Evolutionary conservation across 2,329 filamentous ascomycete genomes (phyloP).

Genomic region (Fusarium transvaalense): DNA sequence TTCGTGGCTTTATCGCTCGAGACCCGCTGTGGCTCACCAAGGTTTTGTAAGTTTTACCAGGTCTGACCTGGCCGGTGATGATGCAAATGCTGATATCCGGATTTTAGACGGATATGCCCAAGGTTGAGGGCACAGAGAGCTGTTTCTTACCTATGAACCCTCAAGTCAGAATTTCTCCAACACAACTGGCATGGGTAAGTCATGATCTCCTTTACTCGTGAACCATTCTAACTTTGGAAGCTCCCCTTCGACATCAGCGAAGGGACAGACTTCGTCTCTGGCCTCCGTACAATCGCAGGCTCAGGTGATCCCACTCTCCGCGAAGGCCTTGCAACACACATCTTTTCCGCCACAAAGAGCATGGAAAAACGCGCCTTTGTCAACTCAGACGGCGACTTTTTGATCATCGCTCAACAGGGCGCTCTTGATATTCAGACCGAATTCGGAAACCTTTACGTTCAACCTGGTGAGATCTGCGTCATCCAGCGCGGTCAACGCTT

Average conservation of each 20-base stretch:
- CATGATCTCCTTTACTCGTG: accelerated
- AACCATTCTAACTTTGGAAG: background rate
- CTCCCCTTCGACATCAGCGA: conserved; percentile 58
- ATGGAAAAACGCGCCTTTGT: conserved; percentile 64
- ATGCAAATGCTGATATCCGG: background rate
- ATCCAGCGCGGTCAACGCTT: conserved; percentile 73
- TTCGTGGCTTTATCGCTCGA: conserved; percentile 49
- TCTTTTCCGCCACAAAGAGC: conserved; percentile 60
- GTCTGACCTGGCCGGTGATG: accelerated
- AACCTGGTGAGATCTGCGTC: conserved; percentile 75
- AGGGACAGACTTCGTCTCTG: conserved; percentile 47
- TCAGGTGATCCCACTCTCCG: conserved; percentile 63
- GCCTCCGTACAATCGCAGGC: conserved; percentile 63
- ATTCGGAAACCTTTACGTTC: conserved; percentile 72
- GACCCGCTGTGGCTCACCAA: conserved; percentile 51
- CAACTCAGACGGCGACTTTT: conserved; percentile 74
- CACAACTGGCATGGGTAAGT: conserved; percentile 45
- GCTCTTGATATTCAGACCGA: conserved; percentile 76
- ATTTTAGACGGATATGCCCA: conserved; percentile 41
- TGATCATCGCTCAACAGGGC: conserved; percentile 75
- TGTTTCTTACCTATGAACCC: conserved; percentile 45
- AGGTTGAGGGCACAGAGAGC: conserved; percentile 44
- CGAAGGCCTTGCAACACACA: conserved; percentile 63
- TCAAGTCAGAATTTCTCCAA: conserved; percentile 41
- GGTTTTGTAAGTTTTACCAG: conserved; percentile 38